phyloP scores from a whole-genome alignment of 176 grass and related monocot genomes.

The Phoenix dactylifera region DNA sequence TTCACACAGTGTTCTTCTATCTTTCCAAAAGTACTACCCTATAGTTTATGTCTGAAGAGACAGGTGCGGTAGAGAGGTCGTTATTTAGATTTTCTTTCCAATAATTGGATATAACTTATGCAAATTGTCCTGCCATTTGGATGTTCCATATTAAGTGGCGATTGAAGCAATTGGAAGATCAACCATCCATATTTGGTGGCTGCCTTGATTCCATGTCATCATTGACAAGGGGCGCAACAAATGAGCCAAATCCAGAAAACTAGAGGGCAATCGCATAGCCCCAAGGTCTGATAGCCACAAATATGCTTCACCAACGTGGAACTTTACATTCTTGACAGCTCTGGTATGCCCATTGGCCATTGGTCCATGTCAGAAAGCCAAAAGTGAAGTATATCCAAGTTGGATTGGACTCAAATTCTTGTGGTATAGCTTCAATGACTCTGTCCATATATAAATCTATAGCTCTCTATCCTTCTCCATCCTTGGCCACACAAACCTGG shows the following conservation, averaged over 20 bases:
- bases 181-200: no score
- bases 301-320: not conserved
- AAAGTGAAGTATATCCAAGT: slow-evolving; percentile 29
- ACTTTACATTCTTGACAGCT: not conserved
- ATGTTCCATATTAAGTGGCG: no score
- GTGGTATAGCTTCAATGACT: slow-evolving; percentile 26
- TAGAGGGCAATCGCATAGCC: not conserved
- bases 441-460: not conserved
- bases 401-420: slow-evolving; percentile 15
- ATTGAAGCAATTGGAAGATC: no score
- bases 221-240: not conserved
- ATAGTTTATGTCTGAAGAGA: no score
- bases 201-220: no score
- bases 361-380: slow-evolving; percentile 14
- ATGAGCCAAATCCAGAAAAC: not conserved
- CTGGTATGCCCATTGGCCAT: slow-evolving; percentile 4
- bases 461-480: not conserved
- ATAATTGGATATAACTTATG: no score
- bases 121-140: no score
- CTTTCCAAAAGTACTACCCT: no score
- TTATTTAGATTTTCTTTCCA: no score
- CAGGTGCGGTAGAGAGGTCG: no score
- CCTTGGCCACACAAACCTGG: not conserved
- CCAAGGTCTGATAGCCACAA: not conserved
- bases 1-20: no score